These are phyloP conservation scores for Saccharomycopsis sp. DNA, from an alignment of 805 yeast genomes.

Conservation along the genomic window DNA sequence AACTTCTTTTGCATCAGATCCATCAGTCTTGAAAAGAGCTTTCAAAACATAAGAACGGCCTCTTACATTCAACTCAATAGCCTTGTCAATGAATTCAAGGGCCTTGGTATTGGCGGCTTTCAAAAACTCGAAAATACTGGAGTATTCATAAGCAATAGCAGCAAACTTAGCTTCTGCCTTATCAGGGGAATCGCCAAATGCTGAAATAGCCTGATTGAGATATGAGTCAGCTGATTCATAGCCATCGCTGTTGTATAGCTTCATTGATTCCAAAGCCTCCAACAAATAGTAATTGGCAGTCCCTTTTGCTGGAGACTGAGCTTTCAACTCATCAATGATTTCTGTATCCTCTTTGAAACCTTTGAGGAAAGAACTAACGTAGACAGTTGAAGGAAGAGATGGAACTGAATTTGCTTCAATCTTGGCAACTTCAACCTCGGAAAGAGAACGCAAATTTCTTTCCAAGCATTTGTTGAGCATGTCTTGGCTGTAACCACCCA, in stretches of 20 bases:
- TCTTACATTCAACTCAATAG: slow-evolving; percentile 63
- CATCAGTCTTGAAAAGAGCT: slow-evolving; percentile 79
- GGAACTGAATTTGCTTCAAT: slow-evolving; percentile 13
- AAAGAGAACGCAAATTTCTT: slow-evolving; percentile 72
- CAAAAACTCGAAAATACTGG: slow-evolving; percentile 77
- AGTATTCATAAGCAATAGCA: slow-evolving; percentile 74
- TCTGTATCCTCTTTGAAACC: slow-evolving; percentile 60
- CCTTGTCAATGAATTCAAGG: slow-evolving; percentile 50
- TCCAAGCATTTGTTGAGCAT: slow-evolving; percentile 75
- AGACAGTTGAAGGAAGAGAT: slow-evolving; percentile 68
- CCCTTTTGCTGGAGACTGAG: slow-evolving; percentile 40
- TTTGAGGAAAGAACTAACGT: slow-evolving; percentile 77
- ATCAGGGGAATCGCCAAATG: slow-evolving; percentile 29
- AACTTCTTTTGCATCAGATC: slow-evolving; percentile 47
- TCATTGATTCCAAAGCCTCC: slow-evolving; percentile 53
- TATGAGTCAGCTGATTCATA: slow-evolving; percentile 31
- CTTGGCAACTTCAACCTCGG: slow-evolving; percentile 51
- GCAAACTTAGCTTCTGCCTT: slow-evolving; percentile 29
- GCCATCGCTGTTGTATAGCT: slow-evolving; percentile 33
- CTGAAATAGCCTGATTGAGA: slow-evolving; percentile 49
- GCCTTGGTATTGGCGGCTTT: slow-evolving; percentile 65
- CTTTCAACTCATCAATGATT: slow-evolving; percentile 24
- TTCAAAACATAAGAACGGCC: slow-evolving; percentile 74
- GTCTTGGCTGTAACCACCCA: slow-evolving; percentile 74
- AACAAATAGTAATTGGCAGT: slow-evolving; percentile 57